Evolutionary conservation across 2,329 filamentous ascomycete species (phyloP).

Genomic region (Chaetoscypha palmicola): DNA sequence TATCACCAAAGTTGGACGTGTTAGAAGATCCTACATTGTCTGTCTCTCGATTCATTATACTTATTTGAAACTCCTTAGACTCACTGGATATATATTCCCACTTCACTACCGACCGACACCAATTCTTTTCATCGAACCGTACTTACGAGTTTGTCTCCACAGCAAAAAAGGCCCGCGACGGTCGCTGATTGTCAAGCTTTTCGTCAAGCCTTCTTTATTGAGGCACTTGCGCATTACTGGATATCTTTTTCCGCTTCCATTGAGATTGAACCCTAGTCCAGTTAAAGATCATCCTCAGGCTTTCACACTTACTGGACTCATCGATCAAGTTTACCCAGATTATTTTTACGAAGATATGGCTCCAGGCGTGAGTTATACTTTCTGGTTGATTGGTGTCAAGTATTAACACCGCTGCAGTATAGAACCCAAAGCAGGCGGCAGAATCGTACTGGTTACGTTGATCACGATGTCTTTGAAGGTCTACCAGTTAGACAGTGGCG

Average conservation of each 20-base stretch:
- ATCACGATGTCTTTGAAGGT: slow-evolving; percentile 47
- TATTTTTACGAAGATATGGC: slow-evolving; percentile 4
- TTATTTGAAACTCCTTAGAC: too few species aligned
- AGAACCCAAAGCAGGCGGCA: slow-evolving; percentile 27
- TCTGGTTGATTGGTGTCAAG: neutral
- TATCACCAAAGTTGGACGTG: too few species aligned
- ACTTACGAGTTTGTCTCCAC: neutral
- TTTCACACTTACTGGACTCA: neutral
- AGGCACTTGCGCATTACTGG: neutral
- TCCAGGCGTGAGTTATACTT: slow-evolving; percentile 5
- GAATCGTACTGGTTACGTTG: slow-evolving; percentile 32
- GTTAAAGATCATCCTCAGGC: neutral
- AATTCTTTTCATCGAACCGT: neutral
- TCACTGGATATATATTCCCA: neutral
- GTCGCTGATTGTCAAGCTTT: neutral
- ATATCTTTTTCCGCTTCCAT: neutral
- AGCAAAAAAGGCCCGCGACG: neutral
- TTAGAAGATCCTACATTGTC: too few species aligned
- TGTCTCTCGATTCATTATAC: too few species aligned
- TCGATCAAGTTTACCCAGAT: neutral
- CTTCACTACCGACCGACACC: neutral
- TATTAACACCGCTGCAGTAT: slow-evolving; percentile 17
- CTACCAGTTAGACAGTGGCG: slow-evolving; percentile 89
- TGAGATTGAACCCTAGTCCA: neutral
- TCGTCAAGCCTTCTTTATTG: neutral